Base-by-base conservation (phyloP, 2,329 filamentous ascomycete species). In the Neofusicoccum kwambonambiense region DNA sequence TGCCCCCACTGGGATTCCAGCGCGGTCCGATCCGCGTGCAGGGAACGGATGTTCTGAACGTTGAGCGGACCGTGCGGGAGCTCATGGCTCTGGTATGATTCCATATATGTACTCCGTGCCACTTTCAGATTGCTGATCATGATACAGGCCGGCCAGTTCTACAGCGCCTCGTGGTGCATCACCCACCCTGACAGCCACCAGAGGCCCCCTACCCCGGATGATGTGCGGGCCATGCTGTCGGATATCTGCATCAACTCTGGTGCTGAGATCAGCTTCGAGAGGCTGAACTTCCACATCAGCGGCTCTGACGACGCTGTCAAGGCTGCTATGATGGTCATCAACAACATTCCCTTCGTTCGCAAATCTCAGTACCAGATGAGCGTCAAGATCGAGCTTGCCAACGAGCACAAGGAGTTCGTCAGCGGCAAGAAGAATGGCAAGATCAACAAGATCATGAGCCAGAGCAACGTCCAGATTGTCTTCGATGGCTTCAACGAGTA, bases 371-470 rank as follows among this genome's bases (percentile, higher is more conserved):
- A 96, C 73, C 93, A 96, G 76, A 96, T 99, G 76, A 89, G 93
- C 64, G 94, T 99, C 75, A 98, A 98, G 83, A 96, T 99, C 68
- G 95, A 99, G 82, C 89, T 99, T 64, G 95, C 95, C 73, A 98
- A 98, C 74, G 95, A 99, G 81, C 95, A 99, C 83, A 99, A 99
- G 79, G 95, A 99, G 75, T 99, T 99, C 76, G 95, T 99, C 65
- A 97, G 93, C 71, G 95, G 95, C 71, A 99, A 99, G 84, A 99
- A 99, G 84, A 99, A 99, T 73, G 95, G 95, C 79, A 99, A 99
- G 82, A 99, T 99, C 79, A 99, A 99, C 84, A 99, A 99, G 84
- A 99, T 99, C 74, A 99, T 99, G 95, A 95, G 94, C 27, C 94
- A 98, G 79, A 97, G 93, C 84, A 97, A 96, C 72, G 95, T 99